phyloP scores from a whole-genome alignment of 805 yeast species.

The Wickerhamiella brachini region DNA sequence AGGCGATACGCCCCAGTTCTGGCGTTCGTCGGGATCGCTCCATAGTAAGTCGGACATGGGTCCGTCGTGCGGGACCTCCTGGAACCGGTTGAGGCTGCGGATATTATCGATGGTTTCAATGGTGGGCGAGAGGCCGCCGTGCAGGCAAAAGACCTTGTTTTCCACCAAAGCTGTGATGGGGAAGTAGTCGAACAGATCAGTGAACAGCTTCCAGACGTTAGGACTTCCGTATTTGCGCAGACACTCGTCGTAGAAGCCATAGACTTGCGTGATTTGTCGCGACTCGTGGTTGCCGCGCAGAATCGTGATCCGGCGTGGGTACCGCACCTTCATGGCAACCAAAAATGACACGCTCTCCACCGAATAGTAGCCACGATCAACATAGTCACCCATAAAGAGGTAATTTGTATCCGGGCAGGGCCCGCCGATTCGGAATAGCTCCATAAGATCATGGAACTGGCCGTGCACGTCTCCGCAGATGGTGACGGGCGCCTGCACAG shows the following conservation, averaged over 20 bases:
- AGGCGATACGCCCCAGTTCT: slow-evolving; percentile 97
- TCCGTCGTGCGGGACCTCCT: slow-evolving; percentile 96
- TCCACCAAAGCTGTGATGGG: slow-evolving; percentile 93
- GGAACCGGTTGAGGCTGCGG: slow-evolving; percentile 81
- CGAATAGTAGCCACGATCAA: slow-evolving; percentile 78
- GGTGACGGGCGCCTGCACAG: slow-evolving; percentile 88
- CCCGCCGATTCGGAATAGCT: slow-evolving; percentile 87
- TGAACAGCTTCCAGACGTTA: slow-evolving; percentile 85
- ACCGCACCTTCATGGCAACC: slow-evolving; percentile 90
- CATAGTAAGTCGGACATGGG: slow-evolving; percentile 95
- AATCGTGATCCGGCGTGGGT: slow-evolving; percentile 84
- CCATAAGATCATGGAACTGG: slow-evolving; percentile 92
- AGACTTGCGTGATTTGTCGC: slow-evolving; percentile 92
- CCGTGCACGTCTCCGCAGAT: slow-evolving; percentile 97
- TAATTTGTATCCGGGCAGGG: slow-evolving; percentile 90
- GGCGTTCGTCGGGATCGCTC: slow-evolving; percentile 96
- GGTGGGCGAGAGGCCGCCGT: slow-evolving; percentile 96
- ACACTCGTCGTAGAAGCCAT: slow-evolving; percentile 94
- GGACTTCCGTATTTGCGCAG: slow-evolving; percentile 88
- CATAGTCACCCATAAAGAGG: slow-evolving; percentile 80
- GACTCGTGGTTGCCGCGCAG: slow-evolving; percentile 93
- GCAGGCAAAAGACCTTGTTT: slow-evolving; percentile 82
- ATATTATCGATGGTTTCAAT: slow-evolving; percentile 92
- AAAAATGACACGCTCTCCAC: slow-evolving; percentile 86
- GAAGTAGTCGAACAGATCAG: slow-evolving; percentile 87